Base-by-base conservation (phyloP, 2,329 filamentous ascomycete genomes). In the Chalaropsis ovoidea region DNA sequence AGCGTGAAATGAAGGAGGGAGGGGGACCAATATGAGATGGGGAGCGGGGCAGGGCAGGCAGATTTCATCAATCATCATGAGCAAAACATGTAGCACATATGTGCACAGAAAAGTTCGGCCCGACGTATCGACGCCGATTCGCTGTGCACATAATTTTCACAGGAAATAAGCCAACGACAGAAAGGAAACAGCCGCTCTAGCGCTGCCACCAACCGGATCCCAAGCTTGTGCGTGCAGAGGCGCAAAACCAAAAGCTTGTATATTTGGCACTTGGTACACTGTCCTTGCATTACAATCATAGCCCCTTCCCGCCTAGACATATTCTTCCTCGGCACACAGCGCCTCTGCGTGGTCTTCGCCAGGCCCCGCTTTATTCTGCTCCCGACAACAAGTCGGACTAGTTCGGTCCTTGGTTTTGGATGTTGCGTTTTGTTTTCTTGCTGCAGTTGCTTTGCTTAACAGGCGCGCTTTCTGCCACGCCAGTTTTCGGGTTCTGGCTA, bases 181-280 rank as follows among this genome's bases (percentile, higher is more conserved):
- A 6, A 52, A 11, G 22, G 52, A 15, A 22, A 56, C 27, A 56
- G 52, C 27, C 52, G 22, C 22, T 56, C 45, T 56, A 35, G 52
- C 52, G 22, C 52, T 56, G 22, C 52, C 52, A 56, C 52, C 52
- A 56, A 35, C 52, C 24, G 52, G 52, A 56, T 56, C 22, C 52
- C 52, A 31, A 56, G 52, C 22, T 56, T 56, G 52, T 56, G 22
- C 52, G 52, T 56, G 52, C 52, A 56, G 52, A 31, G 52, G 52
- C 52, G 52, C 27, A 35, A 56, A 56, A 56, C 13, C 19, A 17
- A 13, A 43, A 15, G 42, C 31, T 31, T 31, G 31, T 31, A 6
- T 31, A 3, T 31, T 31, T 31, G 31, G 45, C 19, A 22, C 7
- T 10, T 49, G 7, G 17, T 49, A 22, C 45, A 49, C 22, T n/a